A percentile compares a stretch with the other conserved stretches of the same genome.
Conservation (phyloP, 768 basidiomycete species). For the Russula sp. region DNA sequence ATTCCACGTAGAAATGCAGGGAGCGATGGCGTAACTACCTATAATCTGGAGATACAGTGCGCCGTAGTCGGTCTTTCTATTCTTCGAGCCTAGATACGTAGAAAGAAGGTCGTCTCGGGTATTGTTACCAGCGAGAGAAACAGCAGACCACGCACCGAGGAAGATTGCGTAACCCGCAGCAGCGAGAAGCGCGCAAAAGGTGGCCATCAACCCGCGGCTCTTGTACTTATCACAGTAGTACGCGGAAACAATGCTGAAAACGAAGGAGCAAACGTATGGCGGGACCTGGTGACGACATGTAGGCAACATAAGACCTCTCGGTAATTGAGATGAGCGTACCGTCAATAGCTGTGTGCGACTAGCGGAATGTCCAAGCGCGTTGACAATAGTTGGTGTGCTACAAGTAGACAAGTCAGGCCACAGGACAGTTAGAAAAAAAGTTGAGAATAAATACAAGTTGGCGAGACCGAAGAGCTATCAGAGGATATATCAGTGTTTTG, state of each 20-base stretch:
- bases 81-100: slow-evolving; percentile 16
- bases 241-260: slow-evolving; percentile 20
- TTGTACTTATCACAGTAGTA: slow-evolving; percentile 24
- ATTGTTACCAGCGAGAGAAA: not conserved
- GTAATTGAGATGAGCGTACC: not conserved
- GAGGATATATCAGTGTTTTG: not conserved
- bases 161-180: slow-evolving; percentile 20
- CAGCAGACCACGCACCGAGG: slow-evolving; percentile 13
- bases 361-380: slow-evolving; percentile 29
- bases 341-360: slow-evolving; percentile 31
- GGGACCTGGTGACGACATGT: slow-evolving; percentile 25
- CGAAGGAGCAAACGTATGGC: slow-evolving; percentile 30
- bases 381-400: slow-evolving; percentile 29
- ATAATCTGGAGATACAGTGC: slow-evolving; percentile 31
- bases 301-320: not conserved
- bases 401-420: slow-evolving; percentile 3
- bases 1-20: slow-evolving; percentile 27
- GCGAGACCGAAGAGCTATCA: slow-evolving; percentile 27
- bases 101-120: not conserved
- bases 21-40: slow-evolving; percentile 29
- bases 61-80: slow-evolving; percentile 26
- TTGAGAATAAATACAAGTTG: slow-evolving; percentile 23
- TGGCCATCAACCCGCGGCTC: slow-evolving; percentile 21
- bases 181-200: slow-evolving; percentile 14
- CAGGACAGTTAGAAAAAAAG: not conserved